Base-by-base conservation (phyloP, 257 asterid species). In the Scutellaria galericulata region DNA sequence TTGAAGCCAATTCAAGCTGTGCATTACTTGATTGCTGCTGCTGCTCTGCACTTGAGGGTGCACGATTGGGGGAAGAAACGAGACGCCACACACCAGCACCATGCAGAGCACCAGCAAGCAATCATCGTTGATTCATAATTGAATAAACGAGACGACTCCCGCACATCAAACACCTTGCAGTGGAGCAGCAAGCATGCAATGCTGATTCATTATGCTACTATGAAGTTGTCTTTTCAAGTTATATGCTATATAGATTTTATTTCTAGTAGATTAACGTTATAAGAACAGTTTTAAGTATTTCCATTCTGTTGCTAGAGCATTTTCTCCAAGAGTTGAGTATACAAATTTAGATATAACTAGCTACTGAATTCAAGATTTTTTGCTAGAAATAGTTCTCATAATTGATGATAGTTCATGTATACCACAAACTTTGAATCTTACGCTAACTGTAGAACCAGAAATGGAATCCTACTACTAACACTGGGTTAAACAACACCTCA, bases 1-100 rank as follows among this genome's bases (percentile, higher is more conserved):
- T 65, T 86, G 66, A 83, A 46, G 1, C 87, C 87, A 24, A 9
- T 35, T 4, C 95, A 91, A 82, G 82, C 84, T 3, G 85, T 82
- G 27, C 81, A 89, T 78, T 91, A 84, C 86, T 79, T 91, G 85
- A 83, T 89, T 61, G 91, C 96, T 18, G 97, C 92, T 7, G 89
- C 91, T 1, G 86, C 86, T n/a, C 81, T 87, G 75, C 96, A 89
- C 77, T 20, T 89, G 76, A 87, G 95, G 87, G 39, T 86, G 61
- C 96, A 91, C 70, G 96, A 91, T 3, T 91, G 95, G 95, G 95
- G 97, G 0, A 78, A 53, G 64, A 82, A 72, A 55, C 68, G 73
- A 13, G 93, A 86, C 24, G 88, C 78, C 2, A 47, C 5, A 70
- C 72, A 62, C 8, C 65, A 10, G 4, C 1, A 10, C 8, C 9